Conservation (phyloP, 352 stramenopile genomes). For the Saprolegnia parasitica region DNA sequence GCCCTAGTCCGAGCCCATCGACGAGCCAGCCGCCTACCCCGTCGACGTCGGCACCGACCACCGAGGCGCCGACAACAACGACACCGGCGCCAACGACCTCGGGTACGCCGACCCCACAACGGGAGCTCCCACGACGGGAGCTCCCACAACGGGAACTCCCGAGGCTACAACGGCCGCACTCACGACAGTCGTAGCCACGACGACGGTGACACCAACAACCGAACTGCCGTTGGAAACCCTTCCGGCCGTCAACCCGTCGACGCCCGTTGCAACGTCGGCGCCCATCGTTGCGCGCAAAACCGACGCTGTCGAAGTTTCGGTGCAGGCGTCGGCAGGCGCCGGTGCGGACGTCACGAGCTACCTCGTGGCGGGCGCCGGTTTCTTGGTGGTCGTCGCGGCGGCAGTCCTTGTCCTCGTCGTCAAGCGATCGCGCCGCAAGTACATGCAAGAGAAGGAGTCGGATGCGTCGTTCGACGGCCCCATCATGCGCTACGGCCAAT, state of each 20-base stretch:
- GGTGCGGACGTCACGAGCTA: not conserved
- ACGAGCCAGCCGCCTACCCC: not conserved
- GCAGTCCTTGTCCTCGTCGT: conserved; percentile 11
- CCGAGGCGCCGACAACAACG: conserved; percentile 12
- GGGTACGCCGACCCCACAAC: conserved; percentile 27
- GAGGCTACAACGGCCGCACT: not conserved
- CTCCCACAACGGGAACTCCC: not conserved
- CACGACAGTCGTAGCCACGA: not conserved
- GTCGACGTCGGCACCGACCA: conserved; percentile 7
- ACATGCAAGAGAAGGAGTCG: conserved; percentile 25
- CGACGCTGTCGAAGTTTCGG: not conserved
- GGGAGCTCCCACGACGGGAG: conserved; percentile 24
- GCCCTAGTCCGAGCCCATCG: not conserved
- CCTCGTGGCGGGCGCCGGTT: conserved; percentile 5
- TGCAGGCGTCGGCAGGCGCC: not conserved
- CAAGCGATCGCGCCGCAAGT: conserved; percentile 23
- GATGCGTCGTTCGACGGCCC: conserved; percentile 16
- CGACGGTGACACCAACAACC: not conserved
- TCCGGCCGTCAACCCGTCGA: not conserved
- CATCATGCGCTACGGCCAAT: conserved; percentile 19
- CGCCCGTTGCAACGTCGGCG: not conserved
- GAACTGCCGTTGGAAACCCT: not conserved
- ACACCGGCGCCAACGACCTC: conserved; percentile 27
- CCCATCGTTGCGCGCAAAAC: not conserved
- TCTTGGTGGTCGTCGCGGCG: conserved; percentile 9